Percentiles rank a stretch among this genome's conserved stretches.
Evolutionary conservation across 176 grass and related monocot species (phyloP).

Genomic region (Themeda triandra): DNA sequence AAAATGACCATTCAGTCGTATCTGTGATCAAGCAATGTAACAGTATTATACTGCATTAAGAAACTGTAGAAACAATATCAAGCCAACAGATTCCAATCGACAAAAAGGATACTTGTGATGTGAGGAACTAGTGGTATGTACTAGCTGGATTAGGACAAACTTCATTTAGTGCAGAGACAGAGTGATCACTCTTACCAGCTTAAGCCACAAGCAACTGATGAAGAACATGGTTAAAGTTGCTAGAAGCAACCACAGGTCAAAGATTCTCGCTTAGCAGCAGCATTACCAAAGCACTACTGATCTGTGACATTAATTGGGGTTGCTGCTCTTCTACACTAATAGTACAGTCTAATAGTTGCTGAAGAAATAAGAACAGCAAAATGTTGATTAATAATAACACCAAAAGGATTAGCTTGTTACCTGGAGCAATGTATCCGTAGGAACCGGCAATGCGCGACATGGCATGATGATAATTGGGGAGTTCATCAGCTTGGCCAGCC

Average conservation of each 20-base stretch:
- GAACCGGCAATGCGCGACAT: conserved; percentile 88
- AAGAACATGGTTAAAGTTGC: conserved; percentile 30
- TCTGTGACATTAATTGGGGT: conserved; percentile 17
- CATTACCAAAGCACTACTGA: conserved; percentile 11
- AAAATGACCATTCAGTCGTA: background rate
- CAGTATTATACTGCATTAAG: background rate
- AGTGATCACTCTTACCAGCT: conserved; percentile 21
- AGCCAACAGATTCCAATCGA: background rate
- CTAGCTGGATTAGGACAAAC: background rate
- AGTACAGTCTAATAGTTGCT: background rate
- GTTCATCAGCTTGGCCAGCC: conserved; percentile 94
- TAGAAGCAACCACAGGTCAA: conserved; percentile 38
- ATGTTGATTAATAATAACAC: background rate
- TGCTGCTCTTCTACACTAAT: conserved; percentile 32
- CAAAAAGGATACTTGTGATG: conserved; percentile 24
- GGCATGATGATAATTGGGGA: conserved; percentile 83
- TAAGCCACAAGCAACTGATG: conserved; percentile 38
- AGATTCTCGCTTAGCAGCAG: conserved; percentile 38
- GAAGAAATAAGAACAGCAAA: background rate
- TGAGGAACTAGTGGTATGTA: background rate
- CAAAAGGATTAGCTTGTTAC: conserved; percentile 49
- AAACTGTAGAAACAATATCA: background rate
- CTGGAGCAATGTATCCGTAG: conserved; percentile 97
- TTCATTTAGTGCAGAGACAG: conserved; percentile 22
- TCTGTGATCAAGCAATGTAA: background rate